Evolutionary conservation across 2,329 filamentous ascomycete species (phyloP), one percentile per base, ranked within the genome.

Genomic region (Aspergillus luchuensis): DNA sequence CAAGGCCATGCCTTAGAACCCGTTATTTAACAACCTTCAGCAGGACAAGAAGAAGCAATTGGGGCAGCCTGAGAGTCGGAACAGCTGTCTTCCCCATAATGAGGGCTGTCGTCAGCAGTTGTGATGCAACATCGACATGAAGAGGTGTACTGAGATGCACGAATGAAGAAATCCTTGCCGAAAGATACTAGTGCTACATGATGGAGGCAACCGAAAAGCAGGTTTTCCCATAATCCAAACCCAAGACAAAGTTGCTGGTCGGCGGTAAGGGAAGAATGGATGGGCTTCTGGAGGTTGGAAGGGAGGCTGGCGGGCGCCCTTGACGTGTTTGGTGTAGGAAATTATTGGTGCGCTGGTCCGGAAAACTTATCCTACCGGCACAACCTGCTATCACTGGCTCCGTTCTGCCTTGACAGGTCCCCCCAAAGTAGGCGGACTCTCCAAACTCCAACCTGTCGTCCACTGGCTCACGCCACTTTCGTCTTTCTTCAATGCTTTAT

Each of bases 311-410:
- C 41, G 41, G 41, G 41, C 41, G 41, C 41, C 21, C 41, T 45
- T 23, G 41, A 45, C 41, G 41, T 45, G 41, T 45, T 45, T 30
- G 11, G 17, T 10, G 56, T 50, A 47, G 38, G 15, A 8, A 7
- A 38, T 43, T 13, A 56, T 56, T 56, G 53, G 53, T 30, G 36
- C 41, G 25, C 39, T 43, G 23, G 5, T 7, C n/a, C 60, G 57
- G 60, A 60, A 49, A 62, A 39, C 57, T 57, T 57, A 59, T 57
- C 60, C 52, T 38, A 49, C 47, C 48, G 28, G n/a, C 13, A 39
- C 7, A 8, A 21, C 45, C 30, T 49, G 39, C 28, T 36, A 39
- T 53, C 53, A 47, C 25, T 57, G 43, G 49, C 21, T 19, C 38
- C 23, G 23, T 43, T 28, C 23, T 50, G 47, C 23, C 19, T 45